Evolutionary conservation across 1,284 basidiomycete species (phyloP), one percentile per base, ranked within the genome.

Genomic region (Vanrija sp.): DNA sequence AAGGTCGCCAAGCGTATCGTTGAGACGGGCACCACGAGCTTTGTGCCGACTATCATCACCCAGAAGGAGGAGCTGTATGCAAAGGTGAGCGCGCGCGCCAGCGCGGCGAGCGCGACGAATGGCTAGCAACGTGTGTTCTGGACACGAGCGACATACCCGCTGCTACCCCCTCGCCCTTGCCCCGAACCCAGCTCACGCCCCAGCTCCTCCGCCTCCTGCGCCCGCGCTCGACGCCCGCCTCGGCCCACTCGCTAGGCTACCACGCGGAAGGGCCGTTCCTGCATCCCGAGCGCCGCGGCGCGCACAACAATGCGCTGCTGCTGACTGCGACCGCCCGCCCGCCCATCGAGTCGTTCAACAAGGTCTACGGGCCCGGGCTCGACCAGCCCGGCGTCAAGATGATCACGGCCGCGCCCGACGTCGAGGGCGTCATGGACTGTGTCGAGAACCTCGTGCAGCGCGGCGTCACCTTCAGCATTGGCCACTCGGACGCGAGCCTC

Each of bases 201-300:
- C 46, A 50, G 83, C 47, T 82, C 82, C 44, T 78, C 79, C 5
- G 80, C 65, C 49, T 86, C 81, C 43, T 68, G 26, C 52, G 39
- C 21, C 72, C 65, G 12, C 60, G 73, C 12, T 64, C 67, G 14
- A 46, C 54, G 0, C 23, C 59, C 8, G 39, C 55, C 3, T 60
- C 57, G 10, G 88, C 88, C 0, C 86, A 83, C 51, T 76, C 88
- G 3, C 82, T 94, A 16, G 91, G 91, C 16, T 94, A 88, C 84
- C 91, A 94, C 65, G 88, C 84, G 29, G 91, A 94, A 74, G 91
- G 91, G 0, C 91, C 91, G 1, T 95, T 93, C 79, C 81, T 94
- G 42, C 64, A 66, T 51, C 69, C 86, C 86, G 56, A 77, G 82
- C 57, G 83, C 69, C 85, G 88, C 52, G 91, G 91, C 6, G 88